Percentiles rank a stretch among this genome's conserved stretches.
These are phyloP conservation scores for Talaromyces sp. DNA, from an alignment of 2,329 filamentous ascomycete genomes.

Conservation along the genomic window DNA sequence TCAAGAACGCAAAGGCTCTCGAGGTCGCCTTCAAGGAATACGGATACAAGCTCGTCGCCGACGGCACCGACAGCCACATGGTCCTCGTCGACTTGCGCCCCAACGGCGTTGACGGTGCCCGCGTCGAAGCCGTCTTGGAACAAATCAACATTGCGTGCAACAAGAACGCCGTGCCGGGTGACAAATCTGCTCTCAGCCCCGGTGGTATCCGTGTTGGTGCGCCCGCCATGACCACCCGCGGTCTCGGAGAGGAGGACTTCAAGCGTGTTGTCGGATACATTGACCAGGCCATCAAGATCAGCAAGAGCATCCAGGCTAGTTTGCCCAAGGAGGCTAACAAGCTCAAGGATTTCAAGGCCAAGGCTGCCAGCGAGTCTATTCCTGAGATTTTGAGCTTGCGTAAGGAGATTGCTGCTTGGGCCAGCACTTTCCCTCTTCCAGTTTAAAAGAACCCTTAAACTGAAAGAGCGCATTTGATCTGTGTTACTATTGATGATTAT, in stretches of 20 bases:
- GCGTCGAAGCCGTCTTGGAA: slow-evolving; percentile 93
- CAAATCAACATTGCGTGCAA: slow-evolving; percentile 99
- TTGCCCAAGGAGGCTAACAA: slow-evolving; percentile 98
- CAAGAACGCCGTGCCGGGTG: slow-evolving; percentile 97
- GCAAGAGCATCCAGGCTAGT: slow-evolving; percentile 77
- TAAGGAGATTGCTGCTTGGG: slow-evolving; percentile 88
- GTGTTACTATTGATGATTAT: slow-evolving; percentile 9
- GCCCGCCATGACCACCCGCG: slow-evolving; percentile 94
- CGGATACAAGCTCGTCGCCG: slow-evolving; percentile 85
- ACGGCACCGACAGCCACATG: slow-evolving; percentile 96
- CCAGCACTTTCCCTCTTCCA: slow-evolving; percentile 85
- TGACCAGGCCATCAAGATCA: slow-evolving; percentile 81
- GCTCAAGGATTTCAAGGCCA: slow-evolving; percentile 98
- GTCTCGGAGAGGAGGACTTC: slow-evolving; percentile 90
- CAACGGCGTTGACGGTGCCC: slow-evolving; percentile 80
- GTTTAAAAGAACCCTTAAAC: slow-evolving; percentile 32
- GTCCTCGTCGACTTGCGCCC: slow-evolving; percentile 89
- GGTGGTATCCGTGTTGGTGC: slow-evolving; percentile 94
- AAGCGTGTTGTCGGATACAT: slow-evolving; percentile 87
- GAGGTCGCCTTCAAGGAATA: slow-evolving; percentile 66
- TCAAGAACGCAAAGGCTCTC: slow-evolving; percentile 86
- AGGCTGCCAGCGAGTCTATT: slow-evolving; percentile 74
- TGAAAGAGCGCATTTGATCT: background rate
- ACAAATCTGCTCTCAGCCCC: slow-evolving; percentile 94
- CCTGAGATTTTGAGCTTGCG: slow-evolving; percentile 78